Base-by-base conservation (phyloP, 352 stramenopile species). In the Globisporangium camurandrum region DNA sequence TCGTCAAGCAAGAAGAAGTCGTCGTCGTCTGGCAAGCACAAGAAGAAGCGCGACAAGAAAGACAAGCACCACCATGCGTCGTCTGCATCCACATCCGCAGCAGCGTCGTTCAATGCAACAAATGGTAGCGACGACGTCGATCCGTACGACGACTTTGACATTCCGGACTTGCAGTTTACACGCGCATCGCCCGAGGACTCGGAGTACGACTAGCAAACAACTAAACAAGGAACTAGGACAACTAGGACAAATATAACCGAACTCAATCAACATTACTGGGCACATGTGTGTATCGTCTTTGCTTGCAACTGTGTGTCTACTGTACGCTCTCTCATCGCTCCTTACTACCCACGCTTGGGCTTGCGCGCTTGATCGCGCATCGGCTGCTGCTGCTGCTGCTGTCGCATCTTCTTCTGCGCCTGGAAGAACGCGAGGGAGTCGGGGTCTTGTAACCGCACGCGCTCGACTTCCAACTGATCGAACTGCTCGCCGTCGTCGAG, bases 401-500 rank as follows among this genome's bases (percentile, higher is more conserved):
- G 75, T 4, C 80, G 64, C 80, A 92, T 89, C 53, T 88, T 89
- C 64, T 89, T 88, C 43, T 92, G 77, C 7, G 80, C 84, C 61
- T 95, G 85, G 67, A 97, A 97, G 51, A 97, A 97, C 3, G 91
- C 88, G 16, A 97, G 62, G 28, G 78, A 91, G 60, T 96, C 86
- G 0, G 87, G 87, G 51, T 97, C 85, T 52, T 96, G 72, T 1
- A 75, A 68, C n/a, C 69, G 61, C 9, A 97, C 65, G 31, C 87
- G 77, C 11, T 96, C 85, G 3, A 95, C 59, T 57, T 96, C 88
- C 71, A 97, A 86, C 50, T 91, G 80, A 26, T 97, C 87, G 38
- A 96, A 96, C 52, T 93, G 82, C 61, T 96, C 89, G 30, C 84
- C 82, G 49, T 97, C 88, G 51, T 97, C 90, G 3, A 97, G 64